phyloP scores from a whole-genome alignment of 2,329 filamentous ascomycete species.

The Pseudogymnoascus sp. region DNA sequence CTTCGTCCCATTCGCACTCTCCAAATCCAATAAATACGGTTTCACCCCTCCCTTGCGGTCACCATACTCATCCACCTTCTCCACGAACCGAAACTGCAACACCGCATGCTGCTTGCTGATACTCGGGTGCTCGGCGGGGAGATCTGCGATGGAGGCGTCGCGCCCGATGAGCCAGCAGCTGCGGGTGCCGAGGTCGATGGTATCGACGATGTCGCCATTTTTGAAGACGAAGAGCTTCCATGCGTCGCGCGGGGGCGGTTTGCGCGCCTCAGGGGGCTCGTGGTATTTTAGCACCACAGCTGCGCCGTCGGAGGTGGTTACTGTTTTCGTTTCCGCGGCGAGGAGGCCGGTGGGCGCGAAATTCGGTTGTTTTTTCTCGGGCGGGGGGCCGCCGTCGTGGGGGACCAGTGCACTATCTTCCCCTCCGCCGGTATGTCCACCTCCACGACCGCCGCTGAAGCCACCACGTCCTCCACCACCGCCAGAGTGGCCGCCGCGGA shows the following conservation, averaged over 20 bases:
- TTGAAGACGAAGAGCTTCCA: conserved; percentile 97
- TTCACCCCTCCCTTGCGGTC: conserved; percentile 72
- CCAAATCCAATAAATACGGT: conserved; percentile 88
- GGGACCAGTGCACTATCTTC: conserved; percentile 16
- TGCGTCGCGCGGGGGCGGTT: conserved; percentile 66
- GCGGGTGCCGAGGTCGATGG: conserved; percentile 64
- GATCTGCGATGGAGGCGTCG: conserved; percentile 71
- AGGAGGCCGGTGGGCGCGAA: conserved; percentile 72
- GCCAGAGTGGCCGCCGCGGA: conserved; percentile 31
- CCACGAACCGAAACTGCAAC: conserved; percentile 81
- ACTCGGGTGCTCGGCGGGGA: conserved; percentile 81
- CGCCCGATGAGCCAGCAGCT: conserved; percentile 90
- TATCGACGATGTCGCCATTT: conserved; percentile 69
- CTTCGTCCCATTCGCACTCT: conserved; percentile 83
- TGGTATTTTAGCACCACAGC: conserved; percentile 87
- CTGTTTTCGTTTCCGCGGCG: conserved; percentile 76
- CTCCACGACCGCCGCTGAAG: not conserved
- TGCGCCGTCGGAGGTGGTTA: conserved; percentile 64
- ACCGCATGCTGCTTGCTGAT: conserved; percentile 94
- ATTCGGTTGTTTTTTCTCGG: conserved; percentile 81
- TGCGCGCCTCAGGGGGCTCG: conserved; percentile 87
- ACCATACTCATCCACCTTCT: conserved; percentile 78
- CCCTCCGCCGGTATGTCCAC: conserved; percentile 26
- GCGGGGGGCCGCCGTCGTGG: conserved; percentile 36
- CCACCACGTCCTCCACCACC: not conserved